Evolutionary conservation across 2,329 filamentous ascomycete genomes (phyloP).

Genomic region (Albophoma yamanashiensis): DNA sequence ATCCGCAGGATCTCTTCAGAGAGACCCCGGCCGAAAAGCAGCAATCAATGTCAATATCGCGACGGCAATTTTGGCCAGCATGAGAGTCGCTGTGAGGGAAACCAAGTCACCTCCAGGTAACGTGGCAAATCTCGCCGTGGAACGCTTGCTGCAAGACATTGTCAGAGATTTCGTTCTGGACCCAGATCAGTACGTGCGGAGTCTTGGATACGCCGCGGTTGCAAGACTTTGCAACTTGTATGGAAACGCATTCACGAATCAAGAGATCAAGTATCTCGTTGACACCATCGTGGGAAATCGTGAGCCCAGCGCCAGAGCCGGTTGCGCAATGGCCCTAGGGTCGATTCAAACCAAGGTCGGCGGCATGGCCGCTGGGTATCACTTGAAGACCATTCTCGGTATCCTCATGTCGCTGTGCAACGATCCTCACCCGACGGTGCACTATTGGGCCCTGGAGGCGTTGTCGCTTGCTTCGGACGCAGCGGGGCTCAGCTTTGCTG

Average conservation of each 20-base stretch:
- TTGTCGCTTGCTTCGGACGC: slow-evolving; percentile 81
- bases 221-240: slow-evolving; percentile 76
- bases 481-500: slow-evolving; percentile 82
- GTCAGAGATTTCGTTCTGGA: slow-evolving; percentile 64
- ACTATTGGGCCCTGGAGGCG: slow-evolving; percentile 92
- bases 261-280: slow-evolving; percentile 82
- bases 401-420: slow-evolving; percentile 97
- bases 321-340: slow-evolving; percentile 87
- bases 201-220: slow-evolving; percentile 73
- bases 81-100: slow-evolving; percentile 79
- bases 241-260: slow-evolving; percentile 80
- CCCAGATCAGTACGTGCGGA: slow-evolving; percentile 76
- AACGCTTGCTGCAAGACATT: slow-evolving; percentile 74
- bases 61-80: slow-evolving; percentile 64
- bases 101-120: slow-evolving; percentile 63
- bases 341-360: slow-evolving; percentile 92
- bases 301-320: slow-evolving; percentile 85
- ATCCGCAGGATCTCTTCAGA: slow-evolving; percentile 66
- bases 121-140: slow-evolving; percentile 63
- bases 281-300: slow-evolving; percentile 91
- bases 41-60: slow-evolving; percentile 89
- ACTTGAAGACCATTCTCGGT: slow-evolving; percentile 93
- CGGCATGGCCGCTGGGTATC: slow-evolving; percentile 93
- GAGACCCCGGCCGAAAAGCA: slow-evolving; percentile 79
- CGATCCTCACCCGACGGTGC: slow-evolving; percentile 87